Evolutionary conservation across 306 rosid species (phyloP), one percentile per base, ranked within the genome.

Genomic region (Hippophae rhamnoides): DNA sequence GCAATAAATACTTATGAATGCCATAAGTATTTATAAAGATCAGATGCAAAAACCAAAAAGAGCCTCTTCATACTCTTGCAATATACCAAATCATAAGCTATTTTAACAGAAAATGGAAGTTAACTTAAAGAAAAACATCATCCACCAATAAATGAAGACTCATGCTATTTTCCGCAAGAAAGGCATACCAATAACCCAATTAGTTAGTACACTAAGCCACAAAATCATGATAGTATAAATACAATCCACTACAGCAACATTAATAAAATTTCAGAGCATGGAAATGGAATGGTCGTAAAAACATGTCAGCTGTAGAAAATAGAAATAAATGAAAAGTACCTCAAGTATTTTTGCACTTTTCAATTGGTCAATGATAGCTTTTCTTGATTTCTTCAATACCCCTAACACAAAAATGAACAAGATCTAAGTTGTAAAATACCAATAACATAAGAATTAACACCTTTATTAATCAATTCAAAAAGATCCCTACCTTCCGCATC

Each of bases 401-500:
- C 97, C 97, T 89, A 13, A 70, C 57, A 68, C 57, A 62, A 65
- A 38, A 51, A 64, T 58, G 9, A 41, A 56, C 38, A 31, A 2
- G 14, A 49, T 5, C 12, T 54, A 41, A 56, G 55, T 64, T 55
- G 47, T 62, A 14, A 59, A 43, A 61, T 23, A 46, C 13, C 57
- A 65, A 47, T 63, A 41, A 40, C 62, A 72, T 61, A 57, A 64
- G 60, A 65, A 66, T 42, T 11, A 40, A 73, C 41, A 55, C 11
- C 3, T 31, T 4, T 31, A 38, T 52, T 52, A 66, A 57, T 64
- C 45, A 47, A 51, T 47, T 58, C 52, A 59, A 52, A 56, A 51
- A 57, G 52, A 41, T 56, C 74, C 64, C 59, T 75, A 89, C 97
- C 97, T 69, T 84, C 87, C 75, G 70, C 70, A 61, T 90, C 96